These are phyloP conservation scores for Xerocomellus amylosporus DNA, from an alignment of 768 basidiomycete species.

Conservation along the genomic window DNA sequence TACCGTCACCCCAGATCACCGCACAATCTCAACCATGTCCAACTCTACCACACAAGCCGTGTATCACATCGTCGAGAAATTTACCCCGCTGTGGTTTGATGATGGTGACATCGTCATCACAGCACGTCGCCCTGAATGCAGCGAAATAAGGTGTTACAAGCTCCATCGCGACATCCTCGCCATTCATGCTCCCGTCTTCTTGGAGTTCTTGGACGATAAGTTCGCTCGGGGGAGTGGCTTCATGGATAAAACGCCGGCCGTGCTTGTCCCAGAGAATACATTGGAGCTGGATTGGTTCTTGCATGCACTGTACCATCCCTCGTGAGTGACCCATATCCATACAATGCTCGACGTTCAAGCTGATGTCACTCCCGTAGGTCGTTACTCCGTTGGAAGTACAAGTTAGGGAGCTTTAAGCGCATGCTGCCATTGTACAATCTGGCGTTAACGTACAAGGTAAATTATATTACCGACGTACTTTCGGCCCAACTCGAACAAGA, in stretches of 20 bases:
- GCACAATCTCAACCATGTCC: background rate
- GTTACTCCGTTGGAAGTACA: background rate
- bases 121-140: background rate
- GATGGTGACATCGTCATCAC: background rate
- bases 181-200: background rate
- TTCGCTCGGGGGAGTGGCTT: background rate
- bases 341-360: background rate
- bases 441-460: background rate
- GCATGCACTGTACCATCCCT: background rate
- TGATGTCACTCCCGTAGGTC: background rate
- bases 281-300: background rate
- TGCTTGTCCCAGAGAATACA: background rate
- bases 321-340: background rate
- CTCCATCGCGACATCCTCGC: background rate
- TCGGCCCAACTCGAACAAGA: background rate
- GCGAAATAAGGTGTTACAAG: background rate
- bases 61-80: background rate
- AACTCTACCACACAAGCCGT: background rate
- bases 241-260: background rate
- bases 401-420: background rate
- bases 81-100: background rate
- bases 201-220: background rate
- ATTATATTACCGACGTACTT: background rate
- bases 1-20: no score
- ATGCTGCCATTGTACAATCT: background rate